Base-by-base conservation (phyloP, 768 basidiomycete genomes). In the Polyporus arcularius region DNA sequence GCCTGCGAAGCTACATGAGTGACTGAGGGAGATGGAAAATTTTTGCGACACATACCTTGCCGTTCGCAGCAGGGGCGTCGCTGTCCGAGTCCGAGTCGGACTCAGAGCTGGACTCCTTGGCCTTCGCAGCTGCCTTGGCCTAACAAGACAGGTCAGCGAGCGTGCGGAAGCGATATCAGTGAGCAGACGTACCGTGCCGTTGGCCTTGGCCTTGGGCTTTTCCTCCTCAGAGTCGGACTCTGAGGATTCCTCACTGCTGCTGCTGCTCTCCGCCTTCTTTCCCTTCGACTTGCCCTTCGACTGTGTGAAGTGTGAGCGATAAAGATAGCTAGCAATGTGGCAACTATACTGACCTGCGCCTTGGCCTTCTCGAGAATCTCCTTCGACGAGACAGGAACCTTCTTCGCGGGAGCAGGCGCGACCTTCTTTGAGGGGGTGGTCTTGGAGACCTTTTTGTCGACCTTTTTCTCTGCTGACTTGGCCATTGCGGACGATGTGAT, bases 351-450 rank as follows among this genome's bases (percentile, higher is more conserved):
- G 2, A 63, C 65, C 55, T 60, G 54, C 46, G 55, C 62, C 61
- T 69, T 67, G 49, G 75, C 78, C 66, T 79, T 82, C 14, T 75
- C 77, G 0, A 80, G 68, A 26, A 79, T 79, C 52, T 78, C 77
- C 62, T 76, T 81, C 14, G 79, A 73, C 4, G 78, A 76, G 15
- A 67, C 64, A n/a, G 74, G 74, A 9, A 61, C 49, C 38, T 69
- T 70, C 68, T 68, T 76, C 57, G 60, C 43, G 30, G 68, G 65
- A 28, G 57, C 48, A 12, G 58, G 59, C 28, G 62, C 75, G n/a
- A 68, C 67, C 64, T 77, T 78, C 63, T 72, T 74, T 12, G 58
- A 65, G 31, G 67, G 76, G 65, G 78, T 76, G 49, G 71, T 10
- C 59, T 60, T 74, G 35, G 60, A 68, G n/a, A 67, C 62, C 62